Evolutionary conservation across 2,329 filamentous ascomycete genomes (phyloP).

Genomic region (Pseudofabraea citricarpa): DNA sequence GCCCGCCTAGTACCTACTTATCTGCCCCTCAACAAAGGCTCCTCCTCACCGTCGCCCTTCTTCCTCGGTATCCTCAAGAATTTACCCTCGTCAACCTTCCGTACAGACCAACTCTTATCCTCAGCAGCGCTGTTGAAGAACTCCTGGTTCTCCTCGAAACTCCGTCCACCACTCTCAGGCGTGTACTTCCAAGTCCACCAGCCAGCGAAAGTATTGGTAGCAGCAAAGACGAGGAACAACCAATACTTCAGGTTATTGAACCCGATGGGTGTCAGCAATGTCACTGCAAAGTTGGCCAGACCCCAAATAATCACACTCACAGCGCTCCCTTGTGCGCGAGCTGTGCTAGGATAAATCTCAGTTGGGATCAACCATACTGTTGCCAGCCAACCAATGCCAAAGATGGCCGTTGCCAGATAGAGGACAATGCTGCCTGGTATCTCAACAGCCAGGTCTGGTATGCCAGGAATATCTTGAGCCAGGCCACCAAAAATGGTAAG

Average conservation of each 20-base stretch:
- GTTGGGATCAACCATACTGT: constrained; percentile 57
- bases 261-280: constrained; percentile 50
- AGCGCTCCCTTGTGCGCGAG: constrained; percentile 49
- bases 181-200: constrained; percentile 44
- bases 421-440: constrained; percentile 46
- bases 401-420: constrained; percentile 54
- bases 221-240: constrained; percentile 51
- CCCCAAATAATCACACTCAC: constrained; percentile 52
- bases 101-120: constrained; percentile 47
- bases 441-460: constrained; percentile 37
- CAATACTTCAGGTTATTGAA: constrained; percentile 57
- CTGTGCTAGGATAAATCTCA: constrained; percentile 51
- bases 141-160: constrained; percentile 55
- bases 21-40: constrained; percentile 12
- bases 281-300: constrained; percentile 52
- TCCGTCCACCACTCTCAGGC: constrained; percentile 52
- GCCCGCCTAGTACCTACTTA: too few species aligned
- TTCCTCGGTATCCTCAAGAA: constrained; percentile 27
- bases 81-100: constrained; percentile 45
- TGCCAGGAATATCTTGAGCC: constrained; percentile 33
- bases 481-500: constrained; percentile 47
- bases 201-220: constrained; percentile 49
- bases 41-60: constrained; percentile 9
- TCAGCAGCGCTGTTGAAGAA: constrained; percentile 51
- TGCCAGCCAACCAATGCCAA: constrained; percentile 55